Conservation (phyloP, 2,329 filamentous ascomycete species). For the Aureobasidium namibiae region DNA sequence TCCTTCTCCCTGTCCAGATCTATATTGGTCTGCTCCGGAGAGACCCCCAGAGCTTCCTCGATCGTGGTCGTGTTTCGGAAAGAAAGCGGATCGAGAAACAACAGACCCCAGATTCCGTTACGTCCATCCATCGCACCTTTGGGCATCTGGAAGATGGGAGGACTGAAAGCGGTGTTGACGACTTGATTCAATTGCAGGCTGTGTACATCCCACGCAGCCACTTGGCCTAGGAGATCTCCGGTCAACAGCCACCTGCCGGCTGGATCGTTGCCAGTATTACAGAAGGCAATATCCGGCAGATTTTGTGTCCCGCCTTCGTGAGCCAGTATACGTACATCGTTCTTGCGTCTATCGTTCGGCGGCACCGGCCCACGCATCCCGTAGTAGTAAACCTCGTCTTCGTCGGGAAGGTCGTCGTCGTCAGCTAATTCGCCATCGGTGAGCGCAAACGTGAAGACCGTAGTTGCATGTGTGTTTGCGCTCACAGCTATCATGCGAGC, state of each 20-base stretch:
- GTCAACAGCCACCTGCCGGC: conserved; percentile 49
- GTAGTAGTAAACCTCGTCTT: conserved; percentile 2
- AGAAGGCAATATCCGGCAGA: conserved; percentile 51
- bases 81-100: conserved; percentile 30
- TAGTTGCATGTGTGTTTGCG: conserved; percentile 59
- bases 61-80: conserved; percentile 21
- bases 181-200: not conserved
- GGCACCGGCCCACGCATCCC: not conserved
- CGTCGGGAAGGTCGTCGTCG: not conserved
- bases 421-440: conserved; percentile 24
- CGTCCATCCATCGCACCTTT: conserved; percentile 19
- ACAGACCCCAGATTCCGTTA: conserved; percentile 30
- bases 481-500: conserved; percentile 83
- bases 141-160: not conserved
- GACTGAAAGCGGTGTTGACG: not conserved
- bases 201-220: conserved; percentile 40
- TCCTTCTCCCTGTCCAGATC: not conserved
- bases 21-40: not conserved
- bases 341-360: conserved; percentile 15
- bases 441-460: conserved; percentile 52
- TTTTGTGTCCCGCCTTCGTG: conserved; percentile 34
- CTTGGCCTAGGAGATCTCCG: conserved; percentile 46
- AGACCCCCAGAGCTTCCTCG: conserved; percentile 8
- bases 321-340: conserved; percentile 22
- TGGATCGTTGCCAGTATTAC: conserved; percentile 49